Percentiles rank a stretch among this genome's conserved stretches.
phyloP scores from a whole-genome alignment of 306 rosid species.

The Macrotyloma uniflorum region DNA sequence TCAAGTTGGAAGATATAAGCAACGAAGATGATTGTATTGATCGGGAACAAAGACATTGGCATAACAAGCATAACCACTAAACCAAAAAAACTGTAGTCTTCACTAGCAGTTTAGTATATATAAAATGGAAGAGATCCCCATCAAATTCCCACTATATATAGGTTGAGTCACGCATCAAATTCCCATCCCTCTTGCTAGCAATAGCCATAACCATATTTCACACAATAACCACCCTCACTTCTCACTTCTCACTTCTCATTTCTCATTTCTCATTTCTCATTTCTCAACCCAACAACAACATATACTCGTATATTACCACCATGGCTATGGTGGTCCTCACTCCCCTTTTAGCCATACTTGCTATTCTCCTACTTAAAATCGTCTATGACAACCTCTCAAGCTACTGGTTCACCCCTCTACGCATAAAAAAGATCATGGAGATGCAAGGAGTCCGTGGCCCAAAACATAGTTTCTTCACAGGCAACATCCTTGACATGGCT shows the following conservation, averaged over 20 bases:
- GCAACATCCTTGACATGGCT: conserved; percentile 79
- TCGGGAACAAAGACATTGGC: neutral
- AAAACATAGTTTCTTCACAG: conserved; percentile 62
- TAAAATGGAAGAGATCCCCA: neutral
- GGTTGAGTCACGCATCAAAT: conserved; percentile 28
- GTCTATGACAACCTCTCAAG: conserved; percentile 57
- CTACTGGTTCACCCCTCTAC: conserved; percentile 71
- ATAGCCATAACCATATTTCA: neutral
- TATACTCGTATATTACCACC: neutral
- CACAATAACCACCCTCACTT: neutral
- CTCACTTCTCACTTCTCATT: neutral
- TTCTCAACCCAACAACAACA: conserved; percentile 4
- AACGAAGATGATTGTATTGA: neutral
- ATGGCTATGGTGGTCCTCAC: conserved; percentile 54
- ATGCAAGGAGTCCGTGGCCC: conserved; percentile 93
- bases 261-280: neutral
- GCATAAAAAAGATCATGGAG: conserved; percentile 77
- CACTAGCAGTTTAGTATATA: neutral
- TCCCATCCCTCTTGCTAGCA: neutral
- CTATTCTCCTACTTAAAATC: conserved; percentile 49
- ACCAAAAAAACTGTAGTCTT: neutral
- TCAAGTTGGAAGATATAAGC: neutral
- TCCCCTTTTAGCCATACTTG: conserved; percentile 36
- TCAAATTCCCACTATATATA: conserved; percentile 35
- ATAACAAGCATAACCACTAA: neutral